These are phyloP conservation scores for Linderniella brevidens DNA, from an alignment of 257 asterid species.

Conservation along the genomic window DNA sequence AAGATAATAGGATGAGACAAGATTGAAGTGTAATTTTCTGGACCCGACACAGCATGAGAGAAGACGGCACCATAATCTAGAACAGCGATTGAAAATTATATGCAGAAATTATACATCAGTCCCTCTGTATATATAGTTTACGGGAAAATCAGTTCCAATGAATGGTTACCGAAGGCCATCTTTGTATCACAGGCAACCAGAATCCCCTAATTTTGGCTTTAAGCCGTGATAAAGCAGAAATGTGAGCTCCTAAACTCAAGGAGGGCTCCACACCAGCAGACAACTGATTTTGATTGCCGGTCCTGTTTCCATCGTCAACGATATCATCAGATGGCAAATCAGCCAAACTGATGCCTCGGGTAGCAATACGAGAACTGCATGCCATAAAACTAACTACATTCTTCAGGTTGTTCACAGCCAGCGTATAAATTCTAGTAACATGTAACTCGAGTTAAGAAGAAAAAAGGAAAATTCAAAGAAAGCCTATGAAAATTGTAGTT, in stretches of 20 bases:
- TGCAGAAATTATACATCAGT: background rate
- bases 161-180: conserved; percentile 93
- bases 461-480: no score
- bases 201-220: conserved; percentile 44
- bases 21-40: no score
- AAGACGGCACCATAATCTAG: background rate
- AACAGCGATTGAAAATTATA: background rate
- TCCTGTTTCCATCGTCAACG: conserved; percentile 15
- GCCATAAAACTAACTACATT: conserved; percentile 10
- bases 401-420: background rate
- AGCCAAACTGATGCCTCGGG: conserved; percentile 53
- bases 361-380: conserved; percentile 80
- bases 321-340: conserved; percentile 43
- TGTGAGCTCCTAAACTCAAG: conserved; percentile 15
- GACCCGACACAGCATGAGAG: background rate
- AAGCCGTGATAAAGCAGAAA: conserved; percentile 50
- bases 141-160: conserved; percentile 1
- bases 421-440: no score
- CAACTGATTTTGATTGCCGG: conserved; percentile 23
- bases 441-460: no score
- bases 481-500: background rate
- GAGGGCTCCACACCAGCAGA: conserved; percentile 27
- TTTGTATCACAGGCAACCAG: conserved; percentile 47
- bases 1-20: background rate
- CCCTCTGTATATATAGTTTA: background rate